These are phyloP conservation scores for Angomonas ambiguus DNA, from an alignment of 208 protist species.

Conservation along the genomic window DNA sequence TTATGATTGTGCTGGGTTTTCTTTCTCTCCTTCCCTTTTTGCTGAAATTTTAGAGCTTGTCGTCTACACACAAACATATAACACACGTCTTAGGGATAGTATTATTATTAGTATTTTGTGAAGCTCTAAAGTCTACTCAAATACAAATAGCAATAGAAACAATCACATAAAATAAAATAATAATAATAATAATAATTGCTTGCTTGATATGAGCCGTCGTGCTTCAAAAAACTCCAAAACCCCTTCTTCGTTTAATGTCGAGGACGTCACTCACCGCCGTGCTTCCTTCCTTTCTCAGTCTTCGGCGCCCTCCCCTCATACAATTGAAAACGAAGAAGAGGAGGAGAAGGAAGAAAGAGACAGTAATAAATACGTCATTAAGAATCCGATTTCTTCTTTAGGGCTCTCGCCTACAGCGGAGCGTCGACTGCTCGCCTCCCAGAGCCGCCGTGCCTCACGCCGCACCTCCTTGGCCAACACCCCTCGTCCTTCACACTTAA, in stretches of 20 bases:
- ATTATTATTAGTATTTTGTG: too few relatives aligned
- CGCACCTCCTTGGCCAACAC: neutral
- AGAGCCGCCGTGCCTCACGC: neutral
- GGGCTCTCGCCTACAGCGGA: neutral
- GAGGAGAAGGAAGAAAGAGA: too few relatives aligned
- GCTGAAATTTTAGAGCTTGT: too few relatives aligned
- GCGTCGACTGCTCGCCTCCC: neutral
- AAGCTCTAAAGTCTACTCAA: too few relatives aligned
- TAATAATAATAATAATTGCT: slow-evolving; percentile 6
- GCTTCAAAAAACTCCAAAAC: neutral
- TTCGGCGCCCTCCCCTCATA: neutral
- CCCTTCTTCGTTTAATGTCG: neutral
- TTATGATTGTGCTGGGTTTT: too few relatives aligned
- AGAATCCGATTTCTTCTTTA: neutral
- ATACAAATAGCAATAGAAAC: neutral
- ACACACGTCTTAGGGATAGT: too few relatives aligned
- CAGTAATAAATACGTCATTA: too few relatives aligned
- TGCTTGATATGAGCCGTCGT: neutral
- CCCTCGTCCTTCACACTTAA: neutral
- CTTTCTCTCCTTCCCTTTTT: too few relatives aligned
- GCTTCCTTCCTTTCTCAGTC: neutral
- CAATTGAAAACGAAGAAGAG: too few relatives aligned
- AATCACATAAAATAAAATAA: neutral
- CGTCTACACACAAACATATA: too few relatives aligned
- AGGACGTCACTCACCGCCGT: neutral